A percentile compares a stretch with the other conserved stretches of the same genome.
Conservation (phyloP, 176 grass and related monocot species). For the Aegilops sharonensis region DNA sequence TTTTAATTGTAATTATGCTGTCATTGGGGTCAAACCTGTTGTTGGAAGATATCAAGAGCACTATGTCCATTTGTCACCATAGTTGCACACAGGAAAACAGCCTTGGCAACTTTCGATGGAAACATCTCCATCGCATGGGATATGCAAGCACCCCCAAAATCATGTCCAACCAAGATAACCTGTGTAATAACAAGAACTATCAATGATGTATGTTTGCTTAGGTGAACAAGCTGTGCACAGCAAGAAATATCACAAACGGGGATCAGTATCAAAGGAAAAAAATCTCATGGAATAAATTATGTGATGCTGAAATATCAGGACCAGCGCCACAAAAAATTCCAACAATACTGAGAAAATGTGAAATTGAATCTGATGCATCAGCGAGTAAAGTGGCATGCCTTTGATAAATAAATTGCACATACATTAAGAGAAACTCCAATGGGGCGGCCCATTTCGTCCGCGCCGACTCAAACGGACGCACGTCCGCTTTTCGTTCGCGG, state of each 20-base stretch:
- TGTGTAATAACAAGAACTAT: slow-evolving; percentile 32
- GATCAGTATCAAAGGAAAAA: not conserved
- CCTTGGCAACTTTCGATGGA: slow-evolving; percentile 73
- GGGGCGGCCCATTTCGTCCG: too few species aligned
- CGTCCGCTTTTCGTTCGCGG: too few species aligned
- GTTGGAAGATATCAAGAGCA: slow-evolving; percentile 77
- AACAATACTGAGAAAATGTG: not conserved
- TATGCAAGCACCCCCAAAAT: slow-evolving; percentile 85
- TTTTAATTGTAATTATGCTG: not conserved
- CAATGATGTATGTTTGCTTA: not conserved
- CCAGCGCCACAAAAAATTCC: not conserved
- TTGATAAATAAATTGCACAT: not conserved
- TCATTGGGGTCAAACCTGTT: slow-evolving; percentile 54
- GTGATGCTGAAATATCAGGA: slow-evolving; percentile 7
- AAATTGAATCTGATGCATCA: not conserved
- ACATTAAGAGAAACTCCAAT: too few species aligned
- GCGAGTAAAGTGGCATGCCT: not conserved
- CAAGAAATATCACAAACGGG: slow-evolving; percentile 7
- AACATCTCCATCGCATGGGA: slow-evolving; percentile 89
- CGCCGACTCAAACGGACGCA: too few species aligned
- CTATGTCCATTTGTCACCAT: slow-evolving; percentile 76
- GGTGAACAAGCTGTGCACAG: not conserved
- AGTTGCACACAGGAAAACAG: slow-evolving; percentile 78
- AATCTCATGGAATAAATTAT: not conserved
- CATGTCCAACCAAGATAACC: slow-evolving; percentile 95